Percentiles rank a stretch among this genome's conserved stretches.
These are phyloP conservation scores for Podospora sp. DNA, from an alignment of 495 filamentous ascomycete species.

Conservation along the genomic window DNA sequence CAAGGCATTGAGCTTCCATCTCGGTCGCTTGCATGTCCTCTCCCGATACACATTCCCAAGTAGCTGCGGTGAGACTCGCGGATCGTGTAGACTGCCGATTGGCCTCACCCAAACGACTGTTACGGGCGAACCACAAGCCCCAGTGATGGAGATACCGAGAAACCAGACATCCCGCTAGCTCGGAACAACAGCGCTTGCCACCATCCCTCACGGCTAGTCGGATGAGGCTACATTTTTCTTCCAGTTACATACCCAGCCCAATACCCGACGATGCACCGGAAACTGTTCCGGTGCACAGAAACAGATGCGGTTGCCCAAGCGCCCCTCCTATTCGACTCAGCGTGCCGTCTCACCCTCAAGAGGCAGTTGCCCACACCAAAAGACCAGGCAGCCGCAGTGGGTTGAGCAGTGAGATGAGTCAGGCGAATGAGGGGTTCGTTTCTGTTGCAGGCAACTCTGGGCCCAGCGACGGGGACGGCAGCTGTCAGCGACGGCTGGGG, in stretches of 20 bases:
- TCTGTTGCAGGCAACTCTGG: not conserved
- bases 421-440: not conserved
- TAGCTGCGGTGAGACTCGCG: conserved; percentile 14
- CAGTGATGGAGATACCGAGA: not conserved
- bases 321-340: not conserved
- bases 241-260: not conserved
- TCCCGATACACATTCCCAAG: conserved; percentile 5
- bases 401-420: conserved; percentile 3
- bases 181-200: not conserved
- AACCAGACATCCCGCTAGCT: not conserved
- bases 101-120: conserved; percentile 2
- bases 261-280: not conserved
- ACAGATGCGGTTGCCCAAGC: not conserved
- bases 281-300: conserved; percentile 5
- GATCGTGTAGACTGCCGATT: conserved; percentile 20
- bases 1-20: not conserved
- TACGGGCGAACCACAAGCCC: not conserved
- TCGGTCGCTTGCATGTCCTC: not conserved
- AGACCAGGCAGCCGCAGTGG: not conserved
- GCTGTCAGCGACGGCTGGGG: not conserved
- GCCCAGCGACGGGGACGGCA: not conserved
- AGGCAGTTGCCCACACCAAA: conserved; percentile 11
- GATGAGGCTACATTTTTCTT: not conserved
- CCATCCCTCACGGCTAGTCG: not conserved
- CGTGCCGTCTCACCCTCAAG: not conserved